A percentile compares a stretch with the other conserved stretches of the same genome.
phyloP scores from a whole-genome alignment of 1,284 basidiomycete genomes.

The Cryptococcus wingfieldii region DNA sequence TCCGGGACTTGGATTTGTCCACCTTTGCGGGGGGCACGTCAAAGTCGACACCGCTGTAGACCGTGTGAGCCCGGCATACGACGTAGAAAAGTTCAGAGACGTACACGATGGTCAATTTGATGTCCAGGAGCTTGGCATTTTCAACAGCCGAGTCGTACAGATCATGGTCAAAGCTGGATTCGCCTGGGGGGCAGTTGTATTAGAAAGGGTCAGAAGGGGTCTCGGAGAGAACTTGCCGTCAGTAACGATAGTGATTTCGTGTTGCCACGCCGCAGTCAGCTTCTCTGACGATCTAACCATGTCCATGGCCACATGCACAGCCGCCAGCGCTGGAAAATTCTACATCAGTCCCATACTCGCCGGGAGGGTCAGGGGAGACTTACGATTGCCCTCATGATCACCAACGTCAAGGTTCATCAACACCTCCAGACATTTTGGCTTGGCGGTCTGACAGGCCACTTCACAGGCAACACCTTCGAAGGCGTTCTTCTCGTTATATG shows the following conservation, averaged over 20 bases:
- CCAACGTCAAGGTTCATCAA: conserved; percentile 63
- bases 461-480: conserved; percentile 75
- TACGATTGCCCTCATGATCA: conserved; percentile 39
- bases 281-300: conserved; percentile 51
- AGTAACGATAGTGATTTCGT: conserved; percentile 73
- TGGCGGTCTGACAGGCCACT: conserved; percentile 72
- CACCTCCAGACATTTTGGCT: conserved; percentile 67
- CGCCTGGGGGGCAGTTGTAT: conserved; percentile 19
- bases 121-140: conserved; percentile 56
- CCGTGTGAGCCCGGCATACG: background rate
- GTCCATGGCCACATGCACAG: conserved; percentile 77
- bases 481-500: conserved; percentile 58
- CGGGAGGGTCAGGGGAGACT: conserved; percentile 5
- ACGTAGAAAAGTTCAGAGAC: background rate
- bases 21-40: conserved; percentile 23
- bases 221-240: conserved; percentile 62
- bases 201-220: conserved; percentile 50
- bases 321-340: conserved; percentile 66
- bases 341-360: background rate
- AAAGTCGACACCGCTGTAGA: conserved; percentile 36
- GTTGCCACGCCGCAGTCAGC: conserved; percentile 73
- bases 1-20: conserved; percentile 35
- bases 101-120: conserved; percentile 61
- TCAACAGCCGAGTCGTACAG: conserved; percentile 67
- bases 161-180: conserved; percentile 51